A percentile compares a stretch with the other conserved stretches of the same genome.
Conservation (phyloP, 2,329 filamentous ascomycete species). For the Venturiaceae sp. region DNA sequence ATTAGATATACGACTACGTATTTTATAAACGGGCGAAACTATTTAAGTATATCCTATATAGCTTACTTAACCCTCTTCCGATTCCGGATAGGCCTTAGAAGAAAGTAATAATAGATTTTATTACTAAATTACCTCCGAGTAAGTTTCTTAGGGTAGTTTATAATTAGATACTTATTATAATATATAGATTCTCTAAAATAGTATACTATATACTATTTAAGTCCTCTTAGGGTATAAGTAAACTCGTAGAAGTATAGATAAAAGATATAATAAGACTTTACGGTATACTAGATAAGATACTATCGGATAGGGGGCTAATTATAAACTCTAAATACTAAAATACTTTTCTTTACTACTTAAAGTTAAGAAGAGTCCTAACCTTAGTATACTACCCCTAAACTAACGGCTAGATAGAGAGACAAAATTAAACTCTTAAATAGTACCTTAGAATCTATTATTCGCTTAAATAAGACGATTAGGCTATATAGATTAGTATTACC, state of each 20-base stretch:
- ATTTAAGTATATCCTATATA: too few species aligned
- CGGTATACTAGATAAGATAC: background rate
- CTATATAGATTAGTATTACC: background rate
- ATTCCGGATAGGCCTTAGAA: background rate
- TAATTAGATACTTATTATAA: slow-evolving; percentile 3
- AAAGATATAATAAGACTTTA: background rate
- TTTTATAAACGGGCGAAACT: too few species aligned
- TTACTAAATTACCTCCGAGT: too few species aligned
- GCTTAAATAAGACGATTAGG: background rate
- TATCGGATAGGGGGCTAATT: slow-evolving; percentile 1
- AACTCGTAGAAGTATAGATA: background rate
- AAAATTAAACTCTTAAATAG: background rate
- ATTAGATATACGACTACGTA: too few species aligned
- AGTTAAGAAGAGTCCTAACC: background rate
- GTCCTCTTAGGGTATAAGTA: too few species aligned
- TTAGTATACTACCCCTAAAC: background rate
- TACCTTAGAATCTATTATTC: background rate
- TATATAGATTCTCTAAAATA: slow-evolving; percentile 1
- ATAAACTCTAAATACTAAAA: background rate
- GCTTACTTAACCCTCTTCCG: background rate
- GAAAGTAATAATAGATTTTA: slow-evolving; percentile 2
- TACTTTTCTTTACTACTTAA: background rate
- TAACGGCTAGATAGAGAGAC: background rate
- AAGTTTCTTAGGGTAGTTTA: background rate
- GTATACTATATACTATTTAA: background rate